Percentiles rank a stretch among this genome's conserved stretches.
Conservation (phyloP, 2,329 filamentous ascomycete genomes). For the Thermomyces lanuginosus region DNA sequence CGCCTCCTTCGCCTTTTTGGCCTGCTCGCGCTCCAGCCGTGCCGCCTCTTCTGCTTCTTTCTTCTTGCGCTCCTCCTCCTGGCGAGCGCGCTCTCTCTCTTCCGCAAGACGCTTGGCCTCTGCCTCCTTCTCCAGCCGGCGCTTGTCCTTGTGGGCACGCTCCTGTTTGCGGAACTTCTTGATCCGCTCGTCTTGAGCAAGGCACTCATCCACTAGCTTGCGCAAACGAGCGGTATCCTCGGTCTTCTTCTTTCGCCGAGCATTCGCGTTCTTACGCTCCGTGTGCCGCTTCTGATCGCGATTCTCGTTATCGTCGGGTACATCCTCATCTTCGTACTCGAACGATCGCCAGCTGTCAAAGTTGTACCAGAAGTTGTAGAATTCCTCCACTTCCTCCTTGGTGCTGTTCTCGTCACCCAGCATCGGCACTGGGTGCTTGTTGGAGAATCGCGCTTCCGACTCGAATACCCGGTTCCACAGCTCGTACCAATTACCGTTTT, state of each 20-base stretch:
- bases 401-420: slow-evolving; percentile 72
- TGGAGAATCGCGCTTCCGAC: slow-evolving; percentile 83
- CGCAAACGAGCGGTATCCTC: slow-evolving; percentile 88
- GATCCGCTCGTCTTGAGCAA: slow-evolving; percentile 80
- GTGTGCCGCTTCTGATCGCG: slow-evolving; percentile 97
- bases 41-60: slow-evolving; percentile 75
- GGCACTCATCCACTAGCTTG: slow-evolving; percentile 72
- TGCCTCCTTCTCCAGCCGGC: slow-evolving; percentile 74
- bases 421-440: slow-evolving; percentile 68
- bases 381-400: slow-evolving; percentile 79
- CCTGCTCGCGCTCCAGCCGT: slow-evolving; percentile 65
- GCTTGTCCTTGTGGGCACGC: slow-evolving; percentile 91
- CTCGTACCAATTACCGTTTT: slow-evolving; percentile 88
- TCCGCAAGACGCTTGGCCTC: slow-evolving; percentile 76
- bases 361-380: slow-evolving; percentile 99
- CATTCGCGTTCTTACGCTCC: slow-evolving; percentile 95
- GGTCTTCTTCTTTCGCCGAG: slow-evolving; percentile 98
- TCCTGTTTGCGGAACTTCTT: slow-evolving; percentile 91
- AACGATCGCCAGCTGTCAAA: slow-evolving; percentile 97
- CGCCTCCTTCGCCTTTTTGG: slow-evolving; percentile 95
- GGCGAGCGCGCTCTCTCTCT: slow-evolving; percentile 68
- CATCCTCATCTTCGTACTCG: slow-evolving; percentile 97
- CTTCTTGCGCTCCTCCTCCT: slow-evolving; percentile 61
- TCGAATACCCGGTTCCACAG: slow-evolving; percentile 84
- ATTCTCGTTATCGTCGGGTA: slow-evolving; percentile 96